Conservation (phyloP, 2,329 filamentous ascomycete species). For the Nemania sp. region DNA sequence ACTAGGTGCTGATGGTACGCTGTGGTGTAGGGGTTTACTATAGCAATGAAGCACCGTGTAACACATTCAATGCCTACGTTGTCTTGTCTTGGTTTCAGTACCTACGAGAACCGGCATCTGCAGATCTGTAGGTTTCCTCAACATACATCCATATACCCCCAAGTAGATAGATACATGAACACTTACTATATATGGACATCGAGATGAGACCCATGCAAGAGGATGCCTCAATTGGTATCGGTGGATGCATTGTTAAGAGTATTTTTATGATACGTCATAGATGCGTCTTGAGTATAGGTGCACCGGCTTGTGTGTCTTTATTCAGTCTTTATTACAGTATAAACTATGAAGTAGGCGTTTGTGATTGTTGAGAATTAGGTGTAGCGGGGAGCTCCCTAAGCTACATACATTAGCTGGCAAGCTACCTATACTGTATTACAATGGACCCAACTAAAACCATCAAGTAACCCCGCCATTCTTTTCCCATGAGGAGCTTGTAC, state of each 20-base stretch:
- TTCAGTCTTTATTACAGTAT: background rate
- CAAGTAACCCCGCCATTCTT: slow-evolving; percentile 35
- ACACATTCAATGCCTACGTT: slow-evolving; percentile 13
- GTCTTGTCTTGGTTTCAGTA: slow-evolving; percentile 6
- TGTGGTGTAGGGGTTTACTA: background rate
- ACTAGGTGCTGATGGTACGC: background rate
- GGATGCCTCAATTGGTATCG: background rate
- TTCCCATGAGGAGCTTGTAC: slow-evolving; percentile 14
- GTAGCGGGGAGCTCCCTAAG: slow-evolving; percentile 29
- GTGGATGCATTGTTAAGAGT: background rate
- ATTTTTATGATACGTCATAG: slow-evolving; percentile 5
- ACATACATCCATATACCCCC: background rate
- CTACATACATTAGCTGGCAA: slow-evolving; percentile 23
- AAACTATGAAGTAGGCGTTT: background rate
- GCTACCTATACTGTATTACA: slow-evolving; percentile 7
- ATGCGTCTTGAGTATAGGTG: background rate
- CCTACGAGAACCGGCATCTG: background rate
- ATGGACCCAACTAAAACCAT: slow-evolving; percentile 24
- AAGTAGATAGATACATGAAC: background rate
- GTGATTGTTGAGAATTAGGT: slow-evolving; percentile 14
- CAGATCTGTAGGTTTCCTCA: background rate
- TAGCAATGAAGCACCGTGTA: slow-evolving; percentile 9
- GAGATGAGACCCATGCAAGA: slow-evolving; percentile 10
- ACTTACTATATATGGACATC: slow-evolving; percentile 5
- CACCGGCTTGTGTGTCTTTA: background rate